Evolutionary conservation across 169 alveolate species (phyloP), one percentile per base, ranked within the genome.

Genomic region (Cryptosporidium viatorum): DNA sequence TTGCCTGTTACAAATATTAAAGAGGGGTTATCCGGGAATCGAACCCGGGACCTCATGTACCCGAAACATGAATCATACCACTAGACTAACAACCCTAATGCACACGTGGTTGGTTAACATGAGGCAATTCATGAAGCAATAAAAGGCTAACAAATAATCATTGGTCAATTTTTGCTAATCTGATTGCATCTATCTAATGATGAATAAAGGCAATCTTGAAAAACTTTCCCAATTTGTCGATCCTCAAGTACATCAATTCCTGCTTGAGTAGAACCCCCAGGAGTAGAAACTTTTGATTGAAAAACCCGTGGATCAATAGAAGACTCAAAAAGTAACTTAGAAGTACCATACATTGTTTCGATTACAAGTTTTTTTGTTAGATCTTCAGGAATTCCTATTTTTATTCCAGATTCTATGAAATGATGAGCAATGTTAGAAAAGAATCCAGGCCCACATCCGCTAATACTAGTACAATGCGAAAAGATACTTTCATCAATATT

Each of bases 1-100:
- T n/a, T n/a, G 48, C 12, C 16, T 41, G 16, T 12, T 8, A 7
- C 21, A 48, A 51, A 16, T 31, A 71, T 23, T 48, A 71, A 55
- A 59, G 71, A 70, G 93, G 93, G 93, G 92, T 75, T 35, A 73
- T 96, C 99, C 99, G 99, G 98, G 99, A 97, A 96, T 97, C 97
- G 99, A 97, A 97, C 99, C 99, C 99, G 99, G 99, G 99, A 96
- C 99, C 98, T 96, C 99, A 95, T 97, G 98, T 97, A 97, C 99
- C 99, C 99, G 96, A 97, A 97, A 97, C 98, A 97, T 95, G 99
- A 97, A 97, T 97, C 99, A 97, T 97, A 96, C 99, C 98, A 96
- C 99, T 97, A 97, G 99, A 97, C 98, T 65, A 80, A 80, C 95
- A 92, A 93, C 89, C 89, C 89, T 62, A 43, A 10, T 39, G 67